These are phyloP conservation scores for Daedaleopsis sinensis DNA, from an alignment of 768 basidiomycete genomes.

Conservation along the genomic window DNA sequence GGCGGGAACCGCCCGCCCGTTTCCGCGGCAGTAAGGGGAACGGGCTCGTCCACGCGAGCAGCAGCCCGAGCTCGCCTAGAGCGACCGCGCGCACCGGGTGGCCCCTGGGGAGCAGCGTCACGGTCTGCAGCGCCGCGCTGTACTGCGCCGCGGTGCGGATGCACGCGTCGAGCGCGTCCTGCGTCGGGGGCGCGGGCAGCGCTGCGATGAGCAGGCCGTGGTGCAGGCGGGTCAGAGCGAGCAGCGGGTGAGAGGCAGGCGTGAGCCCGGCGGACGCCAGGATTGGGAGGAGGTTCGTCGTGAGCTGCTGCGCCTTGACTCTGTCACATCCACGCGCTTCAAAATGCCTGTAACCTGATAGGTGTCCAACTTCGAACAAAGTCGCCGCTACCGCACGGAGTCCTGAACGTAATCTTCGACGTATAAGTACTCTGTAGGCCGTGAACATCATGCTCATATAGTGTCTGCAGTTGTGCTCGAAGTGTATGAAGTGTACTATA, in stretches of 20 bases:
- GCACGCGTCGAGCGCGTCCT: conserved; percentile 62
- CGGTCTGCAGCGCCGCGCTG: conserved; percentile 49
- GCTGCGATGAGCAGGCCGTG: conserved; percentile 64
- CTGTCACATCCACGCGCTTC: too few species aligned
- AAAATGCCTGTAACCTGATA: too few species aligned
- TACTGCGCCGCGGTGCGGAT: conserved; percentile 60
- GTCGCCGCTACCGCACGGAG: too few species aligned
- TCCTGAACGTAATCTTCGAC: too few species aligned
- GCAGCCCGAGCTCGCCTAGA: conserved; percentile 78
- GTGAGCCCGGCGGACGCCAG: conserved; percentile 61
- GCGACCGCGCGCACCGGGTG: conserved; percentile 82
- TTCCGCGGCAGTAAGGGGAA: conserved; percentile 32
- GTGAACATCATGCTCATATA: too few species aligned
- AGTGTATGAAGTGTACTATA: too few species aligned
- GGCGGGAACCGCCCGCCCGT: conserved; percentile 55
- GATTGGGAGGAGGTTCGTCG: conserved; percentile 66
- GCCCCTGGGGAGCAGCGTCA: conserved; percentile 52
- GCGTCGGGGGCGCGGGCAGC: conserved; percentile 43
- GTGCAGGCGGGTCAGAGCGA: conserved; percentile 73
- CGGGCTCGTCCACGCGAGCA: conserved; percentile 77
- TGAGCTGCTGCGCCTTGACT: conserved; percentile 56
- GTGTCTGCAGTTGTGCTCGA: too few species aligned
- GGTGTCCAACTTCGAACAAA: too few species aligned
- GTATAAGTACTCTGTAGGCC: too few species aligned
- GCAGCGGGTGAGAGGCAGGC: conserved; percentile 75